Evolutionary conservation across 352 stramenopile genomes (phyloP).

Genomic region (Pythium scleroteichum): DNA sequence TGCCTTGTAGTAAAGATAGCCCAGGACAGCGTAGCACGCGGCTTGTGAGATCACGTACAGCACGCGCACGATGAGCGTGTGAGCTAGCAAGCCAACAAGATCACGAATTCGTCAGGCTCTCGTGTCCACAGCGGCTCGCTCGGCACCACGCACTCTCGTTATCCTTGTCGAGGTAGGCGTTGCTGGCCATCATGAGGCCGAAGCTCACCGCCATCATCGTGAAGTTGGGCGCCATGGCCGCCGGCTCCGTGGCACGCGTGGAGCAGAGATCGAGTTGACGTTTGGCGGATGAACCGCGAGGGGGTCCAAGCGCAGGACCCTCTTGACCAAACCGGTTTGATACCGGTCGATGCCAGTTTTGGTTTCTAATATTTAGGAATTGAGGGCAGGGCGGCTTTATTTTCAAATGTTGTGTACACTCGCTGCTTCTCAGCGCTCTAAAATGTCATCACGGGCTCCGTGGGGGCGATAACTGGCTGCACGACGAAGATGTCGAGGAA

Average conservation of each 20-base stretch:
- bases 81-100: slow-evolving; percentile 36
- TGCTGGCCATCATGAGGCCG: slow-evolving; percentile 57
- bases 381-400: neutral
- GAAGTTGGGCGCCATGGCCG: slow-evolving; percentile 69
- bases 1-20: slow-evolving; percentile 64
- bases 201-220: slow-evolving; percentile 82
- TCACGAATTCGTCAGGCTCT: neutral
- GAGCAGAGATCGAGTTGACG: slow-evolving; percentile 8
- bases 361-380: slow-evolving; percentile 4
- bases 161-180: slow-evolving; percentile 66
- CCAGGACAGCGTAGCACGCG: slow-evolving; percentile 58
- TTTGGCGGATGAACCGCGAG: neutral
- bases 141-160: slow-evolving; percentile 43
- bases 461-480: slow-evolving; percentile 9
- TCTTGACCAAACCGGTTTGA: slow-evolving; percentile 1
- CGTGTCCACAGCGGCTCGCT: neutral
- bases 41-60: slow-evolving; percentile 70
- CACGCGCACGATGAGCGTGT: slow-evolving; percentile 50
- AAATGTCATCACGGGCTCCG: slow-evolving; percentile 14
- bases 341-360: neutral
- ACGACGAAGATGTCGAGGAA: slow-evolving; percentile 27
- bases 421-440: neutral
- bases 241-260: slow-evolving; percentile 3
- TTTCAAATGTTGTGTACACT: neutral
- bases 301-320: slow-evolving; percentile 2